phyloP scores from a whole-genome alignment of 140 eudicot species.

The Senecio squalidus region DNA sequence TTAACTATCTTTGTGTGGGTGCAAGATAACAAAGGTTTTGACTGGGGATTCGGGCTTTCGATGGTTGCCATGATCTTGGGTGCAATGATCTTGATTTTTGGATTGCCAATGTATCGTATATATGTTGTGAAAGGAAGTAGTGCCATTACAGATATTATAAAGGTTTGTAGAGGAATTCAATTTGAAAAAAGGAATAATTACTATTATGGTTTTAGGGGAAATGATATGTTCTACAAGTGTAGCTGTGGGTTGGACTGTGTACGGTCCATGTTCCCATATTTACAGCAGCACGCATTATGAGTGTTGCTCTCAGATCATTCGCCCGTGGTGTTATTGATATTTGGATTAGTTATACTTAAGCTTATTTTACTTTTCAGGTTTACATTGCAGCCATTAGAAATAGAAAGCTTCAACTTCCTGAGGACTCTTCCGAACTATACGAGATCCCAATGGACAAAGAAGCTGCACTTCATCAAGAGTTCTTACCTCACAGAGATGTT shows the following conservation, averaged over 20 bases:
- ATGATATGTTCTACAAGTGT: no score
- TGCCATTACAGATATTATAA: constrained; percentile 46
- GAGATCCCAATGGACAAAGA: constrained; percentile 46
- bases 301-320: no score
- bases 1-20: constrained; percentile 58
- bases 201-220: no score
- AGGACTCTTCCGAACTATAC: constrained; percentile 36
- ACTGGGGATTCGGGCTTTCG: constrained; percentile 44
- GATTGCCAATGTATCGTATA: constrained; percentile 54
- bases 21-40: constrained; percentile 63
- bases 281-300: no score
- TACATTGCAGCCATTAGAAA: constrained; percentile 58
- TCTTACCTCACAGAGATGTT: constrained; percentile 54
- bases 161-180: constrained; percentile 36
- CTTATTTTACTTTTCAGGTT: constrained; percentile 28
- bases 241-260: no score
- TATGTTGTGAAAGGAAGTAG: constrained; percentile 51
- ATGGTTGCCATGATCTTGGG: constrained; percentile 49
- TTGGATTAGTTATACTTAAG: background rate
- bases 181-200: no score
- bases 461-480: constrained; percentile 35
- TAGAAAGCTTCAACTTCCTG: constrained; percentile 51
- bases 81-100: constrained; percentile 22
- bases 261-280: no score
- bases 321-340: no score